These are phyloP conservation scores for Lolium multiflorum DNA, from an alignment of 176 grass and related monocot genomes.

Conservation along the genomic window DNA sequence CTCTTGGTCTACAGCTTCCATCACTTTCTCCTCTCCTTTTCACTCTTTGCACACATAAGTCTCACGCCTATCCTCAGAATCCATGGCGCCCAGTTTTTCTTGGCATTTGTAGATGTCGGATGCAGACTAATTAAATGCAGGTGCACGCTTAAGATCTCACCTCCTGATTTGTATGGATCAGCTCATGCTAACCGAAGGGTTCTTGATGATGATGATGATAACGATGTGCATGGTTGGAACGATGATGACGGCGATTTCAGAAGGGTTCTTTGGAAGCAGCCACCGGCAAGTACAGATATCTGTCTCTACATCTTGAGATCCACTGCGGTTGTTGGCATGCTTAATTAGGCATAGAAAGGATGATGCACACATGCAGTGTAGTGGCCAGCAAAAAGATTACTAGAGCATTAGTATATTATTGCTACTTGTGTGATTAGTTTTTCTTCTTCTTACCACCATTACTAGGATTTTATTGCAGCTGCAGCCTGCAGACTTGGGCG, in stretches of 20 bases:
- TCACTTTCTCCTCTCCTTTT: too few species aligned
- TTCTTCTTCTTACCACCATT: background rate
- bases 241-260: background rate
- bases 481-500: background rate
- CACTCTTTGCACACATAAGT: too few species aligned
- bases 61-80: too few species aligned
- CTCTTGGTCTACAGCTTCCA: too few species aligned
- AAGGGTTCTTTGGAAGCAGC: background rate
- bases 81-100: too few species aligned
- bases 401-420: too few species aligned
- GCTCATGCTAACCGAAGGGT: too few species aligned
- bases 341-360: background rate
- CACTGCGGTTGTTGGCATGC: constrained; percentile 38
- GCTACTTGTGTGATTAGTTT: background rate
- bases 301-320: constrained; percentile 46
- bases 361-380: background rate
- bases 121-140: background rate
- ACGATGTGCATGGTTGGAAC: background rate
- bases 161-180: background rate
- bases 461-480: background rate
- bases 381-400: background rate
- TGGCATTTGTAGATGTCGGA: too few species aligned
- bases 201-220: constrained; percentile 10
- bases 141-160: background rate
- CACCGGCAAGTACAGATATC: constrained; percentile 28